Percentiles rank a stretch among this genome's conserved stretches.
Evolutionary conservation across 2,329 filamentous ascomycete genomes (phyloP).

Genomic region (Fusarium haematococcum): DNA sequence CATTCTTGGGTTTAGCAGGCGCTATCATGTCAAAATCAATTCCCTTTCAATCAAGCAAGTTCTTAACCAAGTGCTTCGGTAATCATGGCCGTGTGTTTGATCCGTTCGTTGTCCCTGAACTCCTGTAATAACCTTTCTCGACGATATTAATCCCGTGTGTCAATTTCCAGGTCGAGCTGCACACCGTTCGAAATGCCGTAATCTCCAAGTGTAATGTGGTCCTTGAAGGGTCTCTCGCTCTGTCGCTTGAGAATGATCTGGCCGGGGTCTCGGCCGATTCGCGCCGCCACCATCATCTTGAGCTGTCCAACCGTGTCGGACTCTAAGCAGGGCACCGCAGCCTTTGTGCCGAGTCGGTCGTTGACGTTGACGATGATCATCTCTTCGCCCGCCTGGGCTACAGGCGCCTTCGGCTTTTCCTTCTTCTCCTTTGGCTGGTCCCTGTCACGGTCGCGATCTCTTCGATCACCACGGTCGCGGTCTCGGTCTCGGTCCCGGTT

Average conservation of each 20-base stretch:
- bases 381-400: constrained; percentile 66
- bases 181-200: constrained; percentile 96
- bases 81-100: neutral
- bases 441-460: constrained; percentile 23
- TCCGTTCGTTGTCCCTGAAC: neutral
- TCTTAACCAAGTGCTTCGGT: neutral
- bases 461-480: constrained; percentile 28
- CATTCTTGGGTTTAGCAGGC: neutral
- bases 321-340: constrained; percentile 88
- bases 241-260: constrained; percentile 94
- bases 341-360: constrained; percentile 95
- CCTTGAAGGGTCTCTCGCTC: constrained; percentile 93
- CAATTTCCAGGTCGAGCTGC: constrained; percentile 72
- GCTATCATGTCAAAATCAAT: neutral
- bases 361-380: constrained; percentile 97
- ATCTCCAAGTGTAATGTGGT: constrained; percentile 86
- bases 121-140: neutral
- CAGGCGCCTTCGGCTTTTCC: constrained; percentile 51
- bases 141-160: constrained; percentile 66
- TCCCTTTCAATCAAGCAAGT: neutral
- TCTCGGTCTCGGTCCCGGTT: constrained; percentile 17
- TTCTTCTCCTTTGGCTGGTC: constrained; percentile 50
- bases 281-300: constrained; percentile 90
- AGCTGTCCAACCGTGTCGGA: constrained; percentile 87
- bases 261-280: constrained; percentile 88